Conservation (phyloP, 2,329 filamentous ascomycete genomes). For the Biscogniauxia sp. region DNA sequence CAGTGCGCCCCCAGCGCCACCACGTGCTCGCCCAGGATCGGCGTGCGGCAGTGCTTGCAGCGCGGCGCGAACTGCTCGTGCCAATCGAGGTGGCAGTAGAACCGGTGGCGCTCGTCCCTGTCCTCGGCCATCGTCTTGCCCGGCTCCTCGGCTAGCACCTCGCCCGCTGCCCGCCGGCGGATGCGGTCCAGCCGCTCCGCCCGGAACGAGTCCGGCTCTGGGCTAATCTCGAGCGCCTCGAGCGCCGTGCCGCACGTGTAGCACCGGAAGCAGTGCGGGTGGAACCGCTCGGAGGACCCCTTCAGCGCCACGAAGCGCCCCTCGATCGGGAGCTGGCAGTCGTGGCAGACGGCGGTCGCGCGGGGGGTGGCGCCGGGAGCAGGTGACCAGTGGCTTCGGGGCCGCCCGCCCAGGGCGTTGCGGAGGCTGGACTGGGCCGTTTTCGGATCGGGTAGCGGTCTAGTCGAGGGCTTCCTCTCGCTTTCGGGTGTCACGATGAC, state of each 20-base stretch:
- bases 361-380: conserved; percentile 46
- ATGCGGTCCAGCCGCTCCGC: conserved; percentile 73
- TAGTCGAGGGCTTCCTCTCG: conserved; percentile 33
- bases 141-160: conserved; percentile 60
- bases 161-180: conserved; percentile 55
- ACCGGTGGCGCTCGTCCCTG: conserved; percentile 71
- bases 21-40: conserved; percentile 92
- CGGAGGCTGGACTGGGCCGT: conserved; percentile 33
- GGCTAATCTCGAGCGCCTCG: conserved; percentile 94
- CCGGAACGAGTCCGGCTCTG: conserved; percentile 75
- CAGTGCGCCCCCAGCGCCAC: conserved; percentile 93
- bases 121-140: conserved; percentile 67
- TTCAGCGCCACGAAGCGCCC: conserved; percentile 85
- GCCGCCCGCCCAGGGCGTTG: conserved; percentile 39
- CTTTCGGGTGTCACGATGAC: conserved; percentile 48
- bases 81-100: conserved; percentile 98
- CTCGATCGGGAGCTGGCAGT: conserved; percentile 80
- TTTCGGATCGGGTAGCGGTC: conserved; percentile 50
- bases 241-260: conserved; percentile 82
- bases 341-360: conserved; percentile 73
- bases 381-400: conserved; percentile 59
- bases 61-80: conserved; percentile 90
- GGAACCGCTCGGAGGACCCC: conserved; percentile 73
- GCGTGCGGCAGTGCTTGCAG: conserved; percentile 94
- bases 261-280: conserved; percentile 90